These are phyloP conservation scores for Tulasnella sp. DNA, from an alignment of 768 basidiomycete species.

Conservation along the genomic window DNA sequence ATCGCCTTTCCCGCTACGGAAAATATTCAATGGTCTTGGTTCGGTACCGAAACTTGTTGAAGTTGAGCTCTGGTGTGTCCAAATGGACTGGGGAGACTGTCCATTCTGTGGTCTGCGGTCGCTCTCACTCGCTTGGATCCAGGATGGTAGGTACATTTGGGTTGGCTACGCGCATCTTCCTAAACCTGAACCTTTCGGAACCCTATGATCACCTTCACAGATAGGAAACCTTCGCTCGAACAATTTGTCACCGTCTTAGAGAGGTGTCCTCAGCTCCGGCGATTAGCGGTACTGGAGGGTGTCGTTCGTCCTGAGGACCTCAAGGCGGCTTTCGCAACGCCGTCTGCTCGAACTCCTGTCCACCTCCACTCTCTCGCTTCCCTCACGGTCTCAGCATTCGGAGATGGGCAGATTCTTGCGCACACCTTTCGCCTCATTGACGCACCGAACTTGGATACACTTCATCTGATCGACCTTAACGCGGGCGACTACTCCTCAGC, in stretches of 20 bases:
- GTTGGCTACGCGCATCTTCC: not conserved
- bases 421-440: not conserved
- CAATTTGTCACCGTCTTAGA: not conserved
- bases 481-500: not conserved
- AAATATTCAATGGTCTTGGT: not conserved
- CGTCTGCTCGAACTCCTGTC: not conserved
- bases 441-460: not conserved
- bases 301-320: not conserved
- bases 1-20: not conserved
- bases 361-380: not conserved
- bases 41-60: not conserved
- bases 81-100: not conserved
- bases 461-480: not conserved
- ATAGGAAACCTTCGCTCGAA: not conserved
- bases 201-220: not conserved
- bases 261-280: not conserved
- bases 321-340: not conserved
- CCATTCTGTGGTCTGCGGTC: not conserved
- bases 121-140: not conserved
- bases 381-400: not conserved
- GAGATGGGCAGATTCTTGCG: not conserved
- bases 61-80: not conserved
- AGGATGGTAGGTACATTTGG: not conserved
- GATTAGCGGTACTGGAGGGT: not conserved
- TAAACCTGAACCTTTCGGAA: not conserved